Percentiles rank a stretch among this genome's conserved stretches.
Conservation (phyloP, 257 asterid species). For the Avicennia marina region DNA sequence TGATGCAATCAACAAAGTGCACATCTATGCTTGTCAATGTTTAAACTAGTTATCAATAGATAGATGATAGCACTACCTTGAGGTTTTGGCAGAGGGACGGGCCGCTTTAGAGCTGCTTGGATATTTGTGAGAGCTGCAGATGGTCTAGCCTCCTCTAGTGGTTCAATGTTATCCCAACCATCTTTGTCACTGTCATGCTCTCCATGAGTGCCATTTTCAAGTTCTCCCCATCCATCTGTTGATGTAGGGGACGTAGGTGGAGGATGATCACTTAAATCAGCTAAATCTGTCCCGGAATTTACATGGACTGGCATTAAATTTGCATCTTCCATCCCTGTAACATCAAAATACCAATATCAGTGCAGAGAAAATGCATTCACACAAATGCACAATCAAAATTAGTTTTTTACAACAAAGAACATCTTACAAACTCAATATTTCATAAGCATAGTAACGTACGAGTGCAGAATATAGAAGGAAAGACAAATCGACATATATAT, state of each 20-base stretch:
- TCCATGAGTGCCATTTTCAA: conserved; percentile 67
- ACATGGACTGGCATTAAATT: conserved; percentile 42
- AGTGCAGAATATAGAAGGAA: neutral
- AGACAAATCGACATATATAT: neutral
- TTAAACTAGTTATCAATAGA: neutral
- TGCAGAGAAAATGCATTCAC: neutral
- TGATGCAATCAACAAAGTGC: too few relatives aligned
- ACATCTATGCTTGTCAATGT: too few relatives aligned
- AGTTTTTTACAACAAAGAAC: too few relatives aligned
- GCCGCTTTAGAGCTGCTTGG: conserved; percentile 89
- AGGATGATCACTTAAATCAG: conserved; percentile 45
- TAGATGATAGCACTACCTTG: conserved; percentile 44
- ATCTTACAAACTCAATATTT: too few relatives aligned
- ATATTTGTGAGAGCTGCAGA: conserved; percentile 79
- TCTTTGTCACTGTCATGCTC: conserved; percentile 54
- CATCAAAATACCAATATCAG: conserved; percentile 29
- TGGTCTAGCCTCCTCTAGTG: conserved; percentile 72
- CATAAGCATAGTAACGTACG: neutral
- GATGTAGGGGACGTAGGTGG: conserved; percentile 70
- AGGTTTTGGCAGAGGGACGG: conserved; percentile 61
- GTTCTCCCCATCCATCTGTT: conserved; percentile 96
- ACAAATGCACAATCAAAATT: conserved; percentile 12
- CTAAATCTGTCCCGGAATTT: conserved; percentile 45
- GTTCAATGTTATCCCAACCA: conserved; percentile 96
- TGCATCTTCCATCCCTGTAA: conserved; percentile 41